Base-by-base conservation (phyloP, 1,284 basidiomycete species). In the Microbotryum silenes-acaulis region DNA sequence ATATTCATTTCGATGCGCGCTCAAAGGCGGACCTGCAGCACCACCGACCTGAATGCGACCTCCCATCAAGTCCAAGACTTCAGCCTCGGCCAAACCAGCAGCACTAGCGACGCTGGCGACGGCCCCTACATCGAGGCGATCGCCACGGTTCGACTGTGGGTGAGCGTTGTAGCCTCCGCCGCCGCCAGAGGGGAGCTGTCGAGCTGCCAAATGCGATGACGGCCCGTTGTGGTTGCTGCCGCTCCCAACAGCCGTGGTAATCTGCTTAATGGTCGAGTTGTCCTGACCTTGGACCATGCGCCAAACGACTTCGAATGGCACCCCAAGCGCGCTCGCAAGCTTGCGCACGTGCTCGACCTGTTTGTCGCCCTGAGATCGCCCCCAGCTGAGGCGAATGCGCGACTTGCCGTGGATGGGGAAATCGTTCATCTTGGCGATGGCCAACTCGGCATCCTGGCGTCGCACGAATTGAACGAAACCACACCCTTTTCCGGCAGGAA, bases 361-460 rank as follows among this genome's bases (percentile, higher is more conserved):
- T 66, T 72, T 72, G 64, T 72, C 71, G 48, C 67, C 63, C 54
- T 91, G 89, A 75, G 86, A 89, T 51, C 91, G 81, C 33, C 92
- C 91, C 91, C 91, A 97, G 72, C 89, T 91, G 61, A 96, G 77
- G 48, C 91, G 82, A 70, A 97, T 91, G 68, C 89, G 81, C 65
- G 73, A 74, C 60, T 89, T 91, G 16, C 90, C 90, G 51, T 89
- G 89, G 68, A 96, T 86, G 7, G 89, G 89, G 75, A 92, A 96
- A 25, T 90, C 91, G 77, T 96, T 91, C 91, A 96, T 92, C 75
- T 89, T 88, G 75, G 91, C 88, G 68, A 97, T 96, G 3, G 92
- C 91, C 29, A 83, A 81, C 74, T 94, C 90, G 7, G 92, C 92
- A 75, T 96, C 92, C 14, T 83, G 83, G 77, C 96, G 93, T 67